Conservation (phyloP, 2,329 filamentous ascomycete species). For the Huntiella decipiens region DNA sequence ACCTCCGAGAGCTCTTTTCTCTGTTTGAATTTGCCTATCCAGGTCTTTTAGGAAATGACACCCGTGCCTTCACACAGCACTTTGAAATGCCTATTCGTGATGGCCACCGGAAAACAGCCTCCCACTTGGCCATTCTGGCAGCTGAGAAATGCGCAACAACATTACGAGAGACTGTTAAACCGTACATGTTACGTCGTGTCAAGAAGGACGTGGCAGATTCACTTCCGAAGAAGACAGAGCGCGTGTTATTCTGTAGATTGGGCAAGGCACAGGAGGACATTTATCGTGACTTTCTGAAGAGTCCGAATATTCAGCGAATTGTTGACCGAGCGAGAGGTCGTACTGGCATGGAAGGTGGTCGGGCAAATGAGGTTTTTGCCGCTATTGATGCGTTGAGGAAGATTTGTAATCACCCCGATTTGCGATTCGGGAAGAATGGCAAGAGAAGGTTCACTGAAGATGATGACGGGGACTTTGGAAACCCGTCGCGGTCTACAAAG, state of each 20-base stretch:
- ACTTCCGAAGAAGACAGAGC: slow-evolving; percentile 85
- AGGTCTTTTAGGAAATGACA: slow-evolving; percentile 71
- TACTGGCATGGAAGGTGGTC: not conserved
- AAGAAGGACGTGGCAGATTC: slow-evolving; percentile 90
- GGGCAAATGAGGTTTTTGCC: slow-evolving; percentile 30
- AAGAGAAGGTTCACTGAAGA: not conserved
- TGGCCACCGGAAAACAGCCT: slow-evolving; percentile 88
- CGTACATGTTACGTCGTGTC: slow-evolving; percentile 78
- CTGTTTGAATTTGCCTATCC: slow-evolving; percentile 95
- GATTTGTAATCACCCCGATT: slow-evolving; percentile 92
- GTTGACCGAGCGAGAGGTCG: slow-evolving; percentile 1
- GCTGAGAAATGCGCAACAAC: slow-evolving; percentile 88
- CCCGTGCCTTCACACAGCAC: slow-evolving; percentile 75
- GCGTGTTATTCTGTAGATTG: slow-evolving; percentile 88
- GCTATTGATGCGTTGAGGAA: slow-evolving; percentile 87
- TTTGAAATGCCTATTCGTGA: slow-evolving; percentile 89
- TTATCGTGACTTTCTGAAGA: slow-evolving; percentile 10
- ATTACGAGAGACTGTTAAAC: slow-evolving; percentile 80
- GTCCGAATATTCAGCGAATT: slow-evolving; percentile 11
- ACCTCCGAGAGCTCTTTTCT: slow-evolving; percentile 86
- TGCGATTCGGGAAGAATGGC: slow-evolving; percentile 28
- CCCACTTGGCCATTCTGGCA: slow-evolving; percentile 83
- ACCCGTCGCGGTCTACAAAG: slow-evolving; percentile 66
- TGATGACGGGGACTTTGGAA: slow-evolving; percentile 42
- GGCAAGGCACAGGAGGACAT: slow-evolving; percentile 29